Evolutionary conservation across 345 rosid species (phyloP).

Genomic region (Eucalyptus brandiana): DNA sequence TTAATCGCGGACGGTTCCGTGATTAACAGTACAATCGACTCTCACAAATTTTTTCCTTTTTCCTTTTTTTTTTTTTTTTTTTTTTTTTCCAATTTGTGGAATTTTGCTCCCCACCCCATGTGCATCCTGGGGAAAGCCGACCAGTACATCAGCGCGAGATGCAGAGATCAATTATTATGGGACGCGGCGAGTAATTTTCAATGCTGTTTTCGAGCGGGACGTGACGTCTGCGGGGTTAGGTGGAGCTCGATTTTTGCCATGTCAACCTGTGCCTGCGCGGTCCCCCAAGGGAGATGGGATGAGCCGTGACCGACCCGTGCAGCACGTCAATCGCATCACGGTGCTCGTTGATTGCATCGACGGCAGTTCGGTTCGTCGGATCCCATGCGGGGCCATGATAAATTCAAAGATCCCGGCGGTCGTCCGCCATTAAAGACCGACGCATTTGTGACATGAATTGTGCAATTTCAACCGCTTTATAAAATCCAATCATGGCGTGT

Average conservation of each 20-base stretch:
- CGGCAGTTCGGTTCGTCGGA: neutral
- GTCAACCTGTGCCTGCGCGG: no score
- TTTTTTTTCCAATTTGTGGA: neutral
- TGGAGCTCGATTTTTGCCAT: neutral
- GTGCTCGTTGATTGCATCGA: neutral
- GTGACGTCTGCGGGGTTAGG: neutral
- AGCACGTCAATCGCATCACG: neutral
- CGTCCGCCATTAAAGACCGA: neutral
- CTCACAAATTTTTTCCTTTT: neutral
- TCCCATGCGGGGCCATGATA: neutral
- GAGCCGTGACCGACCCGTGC: no score
- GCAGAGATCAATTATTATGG: neutral
- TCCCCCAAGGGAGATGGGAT: no score
- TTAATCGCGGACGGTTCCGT: neutral
- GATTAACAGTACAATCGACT: neutral
- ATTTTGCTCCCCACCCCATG: neutral
- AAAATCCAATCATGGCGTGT: rapidly evolving
- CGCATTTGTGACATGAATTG: neutral
- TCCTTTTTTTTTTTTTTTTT: rapidly evolving
- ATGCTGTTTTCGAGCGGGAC: neutral
- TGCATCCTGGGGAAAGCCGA: neutral
- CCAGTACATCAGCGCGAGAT: neutral
- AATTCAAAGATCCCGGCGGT: neutral
- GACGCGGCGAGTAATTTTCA: neutral
- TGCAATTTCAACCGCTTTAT: neutral